Base-by-base conservation (phyloP, 1,284 basidiomycete genomes). In the Cryptococcus sp. region DNA sequence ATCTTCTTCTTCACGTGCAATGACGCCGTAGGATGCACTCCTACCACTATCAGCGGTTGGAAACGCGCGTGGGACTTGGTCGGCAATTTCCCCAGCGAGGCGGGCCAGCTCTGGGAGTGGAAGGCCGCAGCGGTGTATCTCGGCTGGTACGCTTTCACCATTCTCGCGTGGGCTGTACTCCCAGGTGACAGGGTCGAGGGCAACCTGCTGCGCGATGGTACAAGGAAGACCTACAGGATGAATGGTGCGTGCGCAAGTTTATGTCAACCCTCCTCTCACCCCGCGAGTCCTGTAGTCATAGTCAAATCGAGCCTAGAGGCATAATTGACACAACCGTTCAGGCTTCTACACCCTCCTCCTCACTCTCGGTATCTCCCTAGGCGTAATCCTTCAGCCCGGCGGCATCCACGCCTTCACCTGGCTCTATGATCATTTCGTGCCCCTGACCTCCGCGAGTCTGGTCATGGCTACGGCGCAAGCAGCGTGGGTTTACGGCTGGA, bases 381-480 rank as follows among this genome's bases (percentile, higher is more conserved):
- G 88, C 11, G 80, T 84, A 57, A 86, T 96, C 72, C 79, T 73
- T 61, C 72, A 71, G 25, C 85, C 86, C 56, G 85, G 84, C 62
- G 95, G 95, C 0, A 85, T 89, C 39, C 81, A 85, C 58, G 83
- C 87, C 0, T 91, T 97, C 80, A 91, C 93, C 1, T 90, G 93
- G 80, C 76, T 96, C 61, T 92, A 95, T 79, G 86, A 96, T 64
- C 90, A 93, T 80, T 99, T 90, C 88, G 80, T 93, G 43, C 93
- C 93, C 47, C 86, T 99, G 55, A 77, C 90, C 54, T 93, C 93
- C 3, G 92, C 93, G 0, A 85, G 92, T 2, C 71, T 96, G 35
- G 68, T 87, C 69, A 94, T 93, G 87, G 84, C 91, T 2, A 66
- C 89, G 40, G 68, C 85, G 23, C 93, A 95, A 77, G 90, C 85